A percentile compares a stretch with the other conserved stretches of the same genome.
phyloP scores from a whole-genome alignment of 495 filamentous ascomycete species.

The Hypoxylon cercidicola region DNA sequence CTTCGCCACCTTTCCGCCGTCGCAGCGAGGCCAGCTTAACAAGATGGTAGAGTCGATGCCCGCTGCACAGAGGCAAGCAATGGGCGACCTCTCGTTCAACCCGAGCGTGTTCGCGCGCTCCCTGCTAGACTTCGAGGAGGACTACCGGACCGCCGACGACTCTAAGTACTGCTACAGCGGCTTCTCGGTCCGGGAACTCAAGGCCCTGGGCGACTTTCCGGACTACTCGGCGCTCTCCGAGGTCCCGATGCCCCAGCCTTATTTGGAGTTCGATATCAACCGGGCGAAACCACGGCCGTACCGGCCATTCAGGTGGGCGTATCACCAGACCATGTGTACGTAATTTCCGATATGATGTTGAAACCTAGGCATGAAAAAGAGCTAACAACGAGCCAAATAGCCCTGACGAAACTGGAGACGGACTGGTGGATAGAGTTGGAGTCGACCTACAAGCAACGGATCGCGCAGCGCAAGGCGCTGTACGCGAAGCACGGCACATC shows the following conservation, averaged over 20 bases:
- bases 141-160: constrained; percentile 46
- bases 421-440: constrained; percentile 96
- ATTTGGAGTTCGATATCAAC: constrained; percentile 67
- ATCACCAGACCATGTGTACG: constrained; percentile 96
- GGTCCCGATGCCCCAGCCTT: constrained; percentile 77
- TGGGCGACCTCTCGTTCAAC: constrained; percentile 33
- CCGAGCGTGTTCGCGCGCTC: constrained; percentile 22
- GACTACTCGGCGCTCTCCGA: constrained; percentile 83
- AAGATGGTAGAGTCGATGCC: constrained; percentile 27
- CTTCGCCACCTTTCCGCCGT: constrained; percentile 31
- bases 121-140: constrained; percentile 39
- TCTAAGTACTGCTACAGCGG: constrained; percentile 54
- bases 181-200: constrained; percentile 74
- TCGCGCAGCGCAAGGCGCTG: constrained; percentile 77
- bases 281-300: constrained; percentile 75
- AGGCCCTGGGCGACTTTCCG: constrained; percentile 80
- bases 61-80: constrained; percentile 20
- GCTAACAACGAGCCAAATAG: constrained; percentile 53
- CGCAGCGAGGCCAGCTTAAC: constrained; percentile 51
- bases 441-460: constrained; percentile 73
- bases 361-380: too few species aligned
- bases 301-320: constrained; percentile 86
- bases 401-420: constrained; percentile 80
- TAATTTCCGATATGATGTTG: too few species aligned
- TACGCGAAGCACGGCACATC: constrained; percentile 69